These are phyloP conservation scores for Syncephalastrum contaminatum DNA, from an alignment of 371 early-diverging fungal species.

Conservation along the genomic window DNA sequence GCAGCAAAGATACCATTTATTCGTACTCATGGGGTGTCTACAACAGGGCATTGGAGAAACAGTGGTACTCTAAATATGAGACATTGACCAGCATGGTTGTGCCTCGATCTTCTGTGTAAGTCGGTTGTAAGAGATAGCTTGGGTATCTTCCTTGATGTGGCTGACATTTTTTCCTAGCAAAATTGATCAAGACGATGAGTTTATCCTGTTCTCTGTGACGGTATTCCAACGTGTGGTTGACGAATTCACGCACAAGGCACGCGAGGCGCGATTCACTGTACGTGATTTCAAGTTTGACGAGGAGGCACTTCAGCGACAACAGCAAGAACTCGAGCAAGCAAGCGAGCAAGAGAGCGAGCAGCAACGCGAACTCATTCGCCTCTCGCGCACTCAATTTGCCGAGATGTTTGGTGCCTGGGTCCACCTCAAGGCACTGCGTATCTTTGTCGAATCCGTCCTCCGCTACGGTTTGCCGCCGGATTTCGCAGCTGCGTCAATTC, in stretches of 20 bases:
- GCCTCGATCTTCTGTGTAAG: constrained; percentile 88
- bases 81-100: constrained; percentile 90
- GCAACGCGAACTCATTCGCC: constrained; percentile 64
- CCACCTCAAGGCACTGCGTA: constrained; percentile 89
- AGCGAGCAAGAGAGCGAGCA: constrained; percentile 78
- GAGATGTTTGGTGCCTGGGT: constrained; percentile 89
- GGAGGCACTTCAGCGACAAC: constrained; percentile 71
- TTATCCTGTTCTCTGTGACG: constrained; percentile 84
- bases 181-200: constrained; percentile 91
- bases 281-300: constrained; percentile 91
- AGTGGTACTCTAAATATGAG: constrained; percentile 86
- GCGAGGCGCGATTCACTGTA: constrained; percentile 86
- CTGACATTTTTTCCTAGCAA: constrained; percentile 43
- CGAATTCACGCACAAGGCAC: constrained; percentile 85
- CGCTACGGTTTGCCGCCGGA: constrained; percentile 96
- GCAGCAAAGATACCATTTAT: background rate
- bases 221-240: constrained; percentile 83
- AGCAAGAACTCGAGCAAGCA: constrained; percentile 71
- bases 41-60: constrained; percentile 61
- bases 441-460: constrained; percentile 92
- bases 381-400: constrained; percentile 90
- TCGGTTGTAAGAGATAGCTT: background rate
- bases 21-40: background rate
- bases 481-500: constrained; percentile 82
- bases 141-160: background rate